Evolutionary conservation across 1,284 basidiomycete species (phyloP), one percentile per base, ranked within the genome.

Genomic region (Heterobasidion annosum): DNA sequence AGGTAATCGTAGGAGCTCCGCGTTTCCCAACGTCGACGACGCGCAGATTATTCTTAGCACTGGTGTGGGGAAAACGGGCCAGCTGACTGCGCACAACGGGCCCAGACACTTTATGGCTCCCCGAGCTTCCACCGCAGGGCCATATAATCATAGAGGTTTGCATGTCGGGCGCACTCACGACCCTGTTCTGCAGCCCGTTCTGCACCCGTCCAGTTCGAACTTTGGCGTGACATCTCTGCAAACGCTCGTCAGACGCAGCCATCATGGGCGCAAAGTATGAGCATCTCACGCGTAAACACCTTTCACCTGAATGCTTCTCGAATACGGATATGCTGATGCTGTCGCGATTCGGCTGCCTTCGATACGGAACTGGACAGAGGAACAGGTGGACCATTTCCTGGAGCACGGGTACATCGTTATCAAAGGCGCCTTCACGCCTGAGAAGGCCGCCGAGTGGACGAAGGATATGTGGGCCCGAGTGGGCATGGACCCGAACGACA

Each of bases 361-460:
- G 37, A 44, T 19, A 9, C 25, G 34, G 13, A 18, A 15, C 37
- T 16, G 16, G 12, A 37, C 55, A 73, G 72, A 61, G 45, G 75
- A 74, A 53, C 74, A 83, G 56, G 72, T 78, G 48, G 67, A 77
- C 44, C 75, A 78, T 59, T 83, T 82, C 65, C 65, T 83, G 51
- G 68, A 77, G 52, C 67, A 79, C 58, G 81, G 81, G 18, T 83
- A 76, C 59, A 64, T 83, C 42, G 67, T 79, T 33, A 74, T 84
- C 60, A 75, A 77, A 58, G 62, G 73, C 46, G 80, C 78, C 0
- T 83, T 83, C 62, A 74, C 72, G 8, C 68, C 69, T 58, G 76
- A 77, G 61, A 72, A 78, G 58, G 74, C 79, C 6, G 70, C 65
- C 19, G 70, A 76, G 51, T 79, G 74, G 68, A 77, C 74, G 12